Evolutionary conservation across 345 rosid genomes (phyloP).

Genomic region (Hypericum perforatum): DNA sequence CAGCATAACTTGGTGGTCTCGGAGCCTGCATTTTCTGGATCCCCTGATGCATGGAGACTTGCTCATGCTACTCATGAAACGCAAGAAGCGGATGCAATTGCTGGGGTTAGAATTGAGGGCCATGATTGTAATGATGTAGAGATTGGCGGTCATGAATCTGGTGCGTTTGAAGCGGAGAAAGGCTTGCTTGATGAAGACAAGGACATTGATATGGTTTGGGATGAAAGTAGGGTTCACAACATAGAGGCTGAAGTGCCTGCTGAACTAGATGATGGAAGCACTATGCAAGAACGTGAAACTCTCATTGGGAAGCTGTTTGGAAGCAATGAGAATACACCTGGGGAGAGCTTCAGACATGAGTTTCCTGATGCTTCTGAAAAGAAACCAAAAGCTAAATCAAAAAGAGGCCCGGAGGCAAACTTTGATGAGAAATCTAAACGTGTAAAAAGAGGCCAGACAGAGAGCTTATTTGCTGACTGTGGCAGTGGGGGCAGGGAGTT

Average conservation of each 20-base stretch:
- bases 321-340: constrained; percentile 39
- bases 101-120: constrained; percentile 18
- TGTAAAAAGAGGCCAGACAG: constrained; percentile 45
- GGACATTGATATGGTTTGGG: constrained; percentile 36
- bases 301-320: constrained; percentile 78
- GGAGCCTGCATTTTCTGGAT: constrained; percentile 22
- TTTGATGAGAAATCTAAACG: constrained; percentile 34
- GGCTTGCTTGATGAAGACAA: constrained; percentile 46
- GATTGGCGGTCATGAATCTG: constrained; percentile 34
- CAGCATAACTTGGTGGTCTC: constrained; percentile 34
- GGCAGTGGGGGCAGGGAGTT: constrained; percentile 31
- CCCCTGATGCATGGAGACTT: constrained; percentile 26
- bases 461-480: constrained; percentile 29
- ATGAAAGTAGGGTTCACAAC: constrained; percentile 11
- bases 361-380: constrained; percentile 42
- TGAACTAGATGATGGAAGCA: constrained; percentile 36
- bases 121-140: constrained; percentile 43
- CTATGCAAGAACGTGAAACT: constrained; percentile 41
- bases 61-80: constrained; percentile 30
- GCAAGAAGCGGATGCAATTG: constrained; percentile 30
- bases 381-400: constrained; percentile 37
- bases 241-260: constrained; percentile 17
- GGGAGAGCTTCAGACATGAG: constrained; percentile 37
- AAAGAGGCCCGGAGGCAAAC: constrained; percentile 32
- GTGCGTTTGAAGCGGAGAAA: constrained; percentile 39